Base-by-base conservation (phyloP, 2,329 filamentous ascomycete species). In the Fusarium beomiforme region DNA sequence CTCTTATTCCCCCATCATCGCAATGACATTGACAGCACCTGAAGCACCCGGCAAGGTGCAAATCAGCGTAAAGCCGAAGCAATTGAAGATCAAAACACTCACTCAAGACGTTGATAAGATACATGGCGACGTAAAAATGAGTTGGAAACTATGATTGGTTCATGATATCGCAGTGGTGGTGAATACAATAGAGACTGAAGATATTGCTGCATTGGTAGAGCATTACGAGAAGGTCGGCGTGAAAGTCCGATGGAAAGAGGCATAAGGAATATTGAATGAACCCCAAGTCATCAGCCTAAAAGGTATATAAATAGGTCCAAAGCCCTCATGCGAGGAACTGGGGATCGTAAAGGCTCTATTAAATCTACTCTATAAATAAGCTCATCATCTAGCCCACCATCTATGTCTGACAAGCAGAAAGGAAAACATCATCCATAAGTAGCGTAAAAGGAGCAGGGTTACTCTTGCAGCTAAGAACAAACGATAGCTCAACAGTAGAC, bases 391-490 rank as follows among this genome's bases (percentile, higher is more conserved):
- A 16, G 33, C 8, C 3, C 3, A 41, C 7, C 14, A 5, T 39
- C 14, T 46, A 44, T 14, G 6, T 58, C 21, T 29, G 21, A 6
- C 58, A 61, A 10, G 39, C 24, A n/a, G 41, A 51, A 23, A 70
- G 29, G 24, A 26, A 51, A 6, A 70, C 8, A 23, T 70, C 67
- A 23, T 70, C 68, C 43, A 70, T 55, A 8, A 71, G 37, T 17
- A 71, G 41, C 1, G 23, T 42, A 19, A 70, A 71, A 5, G 60
- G 3, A 6, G 33, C 51, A 11, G 53, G 47, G 26, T 64, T 55
- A 14, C 6, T 8, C 24, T 42, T 24, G 50, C 68, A 71, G 2
- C 6, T 53, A 2, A 71, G 59, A 44, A 56, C 69, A 31, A 71
- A 59, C 5, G 54, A 56, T 1, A 71, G 16, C 13, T 42, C 58